These are phyloP conservation scores for Mucor piriformis DNA, from an alignment of 371 early-diverging fungal species.

Conservation along the genomic window DNA sequence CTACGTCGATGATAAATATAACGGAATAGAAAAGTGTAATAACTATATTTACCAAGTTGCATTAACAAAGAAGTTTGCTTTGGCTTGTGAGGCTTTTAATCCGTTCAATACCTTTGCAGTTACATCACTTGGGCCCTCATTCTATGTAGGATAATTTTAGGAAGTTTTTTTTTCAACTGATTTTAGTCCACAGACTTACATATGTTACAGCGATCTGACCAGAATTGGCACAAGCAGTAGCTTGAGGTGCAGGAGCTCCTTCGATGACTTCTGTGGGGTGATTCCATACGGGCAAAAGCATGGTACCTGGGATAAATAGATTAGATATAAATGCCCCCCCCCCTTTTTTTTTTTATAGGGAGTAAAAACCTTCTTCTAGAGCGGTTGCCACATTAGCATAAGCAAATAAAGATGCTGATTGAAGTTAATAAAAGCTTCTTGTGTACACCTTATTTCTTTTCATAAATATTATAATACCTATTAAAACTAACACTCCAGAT, in stretches of 20 bases:
- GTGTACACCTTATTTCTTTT: neutral
- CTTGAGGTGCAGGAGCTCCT: slow-evolving; percentile 42
- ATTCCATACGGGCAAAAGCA: slow-evolving; percentile 50
- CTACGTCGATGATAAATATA: slow-evolving; percentile 2
- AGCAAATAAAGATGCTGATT: slow-evolving; percentile 9
- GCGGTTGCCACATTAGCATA: slow-evolving; percentile 6
- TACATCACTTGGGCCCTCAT: slow-evolving; percentile 65
- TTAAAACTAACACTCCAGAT: slow-evolving; percentile 6
- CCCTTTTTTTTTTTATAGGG: neutral
- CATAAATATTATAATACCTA: neutral
- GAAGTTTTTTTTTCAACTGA: neutral
- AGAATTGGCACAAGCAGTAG: slow-evolving; percentile 51
- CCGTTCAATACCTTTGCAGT: slow-evolving; percentile 59
- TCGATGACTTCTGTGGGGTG: slow-evolving; percentile 34
- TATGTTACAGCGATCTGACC: slow-evolving; percentile 61
- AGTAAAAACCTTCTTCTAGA: slow-evolving; percentile 10
- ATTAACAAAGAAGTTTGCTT: slow-evolving; percentile 61
- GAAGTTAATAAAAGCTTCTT: too few species aligned
- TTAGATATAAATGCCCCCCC: neutral
- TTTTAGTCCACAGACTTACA: slow-evolving; percentile 36
- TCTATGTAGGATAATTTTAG: slow-evolving; percentile 24
- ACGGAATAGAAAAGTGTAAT: neutral
- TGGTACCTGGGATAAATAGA: slow-evolving; percentile 11
- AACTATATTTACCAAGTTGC: slow-evolving; percentile 50
- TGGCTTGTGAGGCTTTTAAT: slow-evolving; percentile 55